phyloP scores from a whole-genome alignment of 2,329 filamentous ascomycete species.

The Neofusicoccum kwambonambiense region DNA sequence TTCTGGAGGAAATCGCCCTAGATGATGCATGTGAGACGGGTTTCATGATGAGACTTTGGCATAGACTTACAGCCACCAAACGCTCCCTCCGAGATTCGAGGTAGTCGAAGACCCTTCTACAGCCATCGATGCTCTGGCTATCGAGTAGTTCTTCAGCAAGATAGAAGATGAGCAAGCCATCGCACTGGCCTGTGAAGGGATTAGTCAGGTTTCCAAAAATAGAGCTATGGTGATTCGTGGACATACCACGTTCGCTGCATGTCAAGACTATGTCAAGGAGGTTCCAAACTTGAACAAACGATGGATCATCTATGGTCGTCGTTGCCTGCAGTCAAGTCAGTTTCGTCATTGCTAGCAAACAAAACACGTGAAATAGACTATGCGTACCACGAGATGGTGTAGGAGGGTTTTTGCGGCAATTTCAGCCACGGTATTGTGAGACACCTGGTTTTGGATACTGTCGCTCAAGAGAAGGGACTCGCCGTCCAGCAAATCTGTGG shows the following conservation, averaged over 20 bases:
- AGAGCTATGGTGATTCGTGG: conserved; percentile 23
- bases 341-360: not conserved
- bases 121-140: conserved; percentile 90
- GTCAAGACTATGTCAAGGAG: conserved; percentile 88
- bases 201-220: conserved; percentile 22
- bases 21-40: not conserved
- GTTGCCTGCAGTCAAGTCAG: conserved; percentile 58
- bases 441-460: conserved; percentile 44
- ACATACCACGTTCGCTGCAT: conserved; percentile 76
- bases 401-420: conserved; percentile 80
- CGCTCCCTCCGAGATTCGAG: conserved; percentile 89
- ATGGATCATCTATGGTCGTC: conserved; percentile 71
- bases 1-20: conserved; percentile 15
- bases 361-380: not conserved
- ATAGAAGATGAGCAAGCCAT: conserved; percentile 81
- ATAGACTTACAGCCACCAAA: conserved; percentile 66
- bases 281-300: conserved; percentile 87
- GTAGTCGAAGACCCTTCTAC: conserved; percentile 88
- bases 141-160: conserved; percentile 93
- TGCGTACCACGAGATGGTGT: conserved; percentile 71
- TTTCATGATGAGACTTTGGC: not conserved
- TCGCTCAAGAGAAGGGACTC: conserved; percentile 28
- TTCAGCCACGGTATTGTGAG: conserved; percentile 69
- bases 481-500: conserved; percentile 37
- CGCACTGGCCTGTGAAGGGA: conserved; percentile 51